Percentiles rank a stretch among this genome's conserved stretches.
phyloP scores from a whole-genome alignment of 345 rosid species.

The Murraya koenigii region DNA sequence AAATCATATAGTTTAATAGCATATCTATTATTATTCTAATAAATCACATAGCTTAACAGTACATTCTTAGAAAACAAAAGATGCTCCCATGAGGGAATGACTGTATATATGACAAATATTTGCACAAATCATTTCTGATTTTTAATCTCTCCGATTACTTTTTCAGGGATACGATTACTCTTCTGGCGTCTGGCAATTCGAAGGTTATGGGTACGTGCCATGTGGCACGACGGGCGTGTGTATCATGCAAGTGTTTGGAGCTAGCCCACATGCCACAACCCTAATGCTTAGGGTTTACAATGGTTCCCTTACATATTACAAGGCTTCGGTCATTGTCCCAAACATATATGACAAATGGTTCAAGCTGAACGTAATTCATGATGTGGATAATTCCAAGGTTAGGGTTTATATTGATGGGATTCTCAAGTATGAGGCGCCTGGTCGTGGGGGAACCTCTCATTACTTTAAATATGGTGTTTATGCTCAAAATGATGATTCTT shows the following conservation, averaged over 20 bases:
- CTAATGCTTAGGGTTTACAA: neutral
- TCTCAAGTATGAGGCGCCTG: slow-evolving; percentile 8
- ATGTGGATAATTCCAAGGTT: slow-evolving; percentile 17
- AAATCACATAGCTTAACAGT: no score
- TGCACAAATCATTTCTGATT: no score
- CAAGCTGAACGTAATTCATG: slow-evolving; percentile 26
- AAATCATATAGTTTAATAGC: no score
- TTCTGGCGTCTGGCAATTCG: neutral
- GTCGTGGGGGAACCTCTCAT: slow-evolving; percentile 22
- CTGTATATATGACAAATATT: no score
- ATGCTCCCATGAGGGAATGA: no score
- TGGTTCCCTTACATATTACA: neutral
- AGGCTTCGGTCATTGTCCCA: slow-evolving; percentile 8
- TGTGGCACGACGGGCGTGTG: neutral
- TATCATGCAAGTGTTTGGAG: neutral
- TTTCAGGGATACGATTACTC: neutral
- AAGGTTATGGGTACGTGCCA: neutral
- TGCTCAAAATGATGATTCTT: slow-evolving; percentile 12
- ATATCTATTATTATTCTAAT: no score
- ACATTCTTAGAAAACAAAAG: no score
- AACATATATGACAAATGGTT: slow-evolving; percentile 27
- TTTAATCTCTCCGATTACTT: no score
- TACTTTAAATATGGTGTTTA: slow-evolving; percentile 30
- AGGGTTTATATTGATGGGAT: slow-evolving; percentile 12
- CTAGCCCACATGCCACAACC: neutral